Evolutionary conservation across 2,329 filamentous ascomycete genomes (phyloP).

Genomic region (Tolypocladium inflatum): DNA sequence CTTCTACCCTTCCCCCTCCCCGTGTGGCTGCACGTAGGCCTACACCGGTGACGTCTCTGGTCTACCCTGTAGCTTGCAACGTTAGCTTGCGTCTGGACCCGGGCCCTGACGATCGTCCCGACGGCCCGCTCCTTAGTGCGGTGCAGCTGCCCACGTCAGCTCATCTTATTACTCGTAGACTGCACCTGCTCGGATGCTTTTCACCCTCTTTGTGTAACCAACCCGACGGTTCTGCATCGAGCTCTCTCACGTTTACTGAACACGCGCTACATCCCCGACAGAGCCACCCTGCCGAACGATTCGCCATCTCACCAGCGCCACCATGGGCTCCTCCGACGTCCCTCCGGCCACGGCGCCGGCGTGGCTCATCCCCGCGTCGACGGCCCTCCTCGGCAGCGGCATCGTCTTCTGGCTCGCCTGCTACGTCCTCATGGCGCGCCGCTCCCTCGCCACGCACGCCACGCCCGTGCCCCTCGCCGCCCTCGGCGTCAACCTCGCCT

Average conservation of each 20-base stretch:
- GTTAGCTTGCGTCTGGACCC: background rate
- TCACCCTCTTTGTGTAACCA: background rate
- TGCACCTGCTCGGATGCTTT: background rate
- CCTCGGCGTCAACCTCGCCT: constrained; percentile 39
- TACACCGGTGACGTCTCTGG: background rate
- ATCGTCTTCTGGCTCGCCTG: constrained; percentile 29
- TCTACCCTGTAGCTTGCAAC: background rate
- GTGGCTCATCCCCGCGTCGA: constrained; percentile 28
- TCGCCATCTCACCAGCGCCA: background rate
- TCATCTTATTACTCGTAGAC: too few species aligned
- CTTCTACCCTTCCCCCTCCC: background rate
- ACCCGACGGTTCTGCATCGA: background rate
- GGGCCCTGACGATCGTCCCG: background rate
- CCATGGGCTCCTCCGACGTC: constrained; percentile 30
- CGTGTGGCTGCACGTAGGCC: background rate
- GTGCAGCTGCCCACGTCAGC: background rate
- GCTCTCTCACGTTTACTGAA: too few species aligned
- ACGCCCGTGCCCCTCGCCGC: constrained; percentile 40
- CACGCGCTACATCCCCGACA: too few species aligned
- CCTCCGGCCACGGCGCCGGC: constrained; percentile 22
- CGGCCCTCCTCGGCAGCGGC: constrained; percentile 23
- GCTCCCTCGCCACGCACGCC: constrained; percentile 33
- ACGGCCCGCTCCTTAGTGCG: background rate
- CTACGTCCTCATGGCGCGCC: constrained; percentile 37
- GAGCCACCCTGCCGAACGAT: background rate